phyloP scores from a whole-genome alignment of 1,284 basidiomycete genomes.

The Malassezia sympodialis region DNA sequence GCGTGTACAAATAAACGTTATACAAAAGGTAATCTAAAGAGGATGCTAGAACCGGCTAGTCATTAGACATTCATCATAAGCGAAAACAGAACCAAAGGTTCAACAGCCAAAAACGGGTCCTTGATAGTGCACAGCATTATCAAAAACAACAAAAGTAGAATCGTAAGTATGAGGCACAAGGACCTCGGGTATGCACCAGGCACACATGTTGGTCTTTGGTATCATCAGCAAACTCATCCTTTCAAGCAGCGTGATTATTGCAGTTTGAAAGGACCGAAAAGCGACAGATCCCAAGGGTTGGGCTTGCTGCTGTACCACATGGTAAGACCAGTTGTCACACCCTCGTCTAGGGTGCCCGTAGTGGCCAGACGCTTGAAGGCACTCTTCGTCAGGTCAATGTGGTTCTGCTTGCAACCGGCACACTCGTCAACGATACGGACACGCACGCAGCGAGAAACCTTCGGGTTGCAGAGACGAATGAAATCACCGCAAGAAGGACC shows the following conservation, averaged over 20 bases:
- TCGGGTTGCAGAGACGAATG: slow-evolving; percentile 37
- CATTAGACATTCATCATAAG: not conserved
- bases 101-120: not conserved
- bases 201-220: not conserved
- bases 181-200: not conserved
- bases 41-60: not conserved
- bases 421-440: slow-evolving; percentile 44
- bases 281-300: slow-evolving; percentile 32
- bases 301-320: slow-evolving; percentile 27
- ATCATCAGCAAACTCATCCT: not conserved
- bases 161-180: not conserved
- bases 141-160: slow-evolving; percentile 1
- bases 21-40: not conserved
- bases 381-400: slow-evolving; percentile 40
- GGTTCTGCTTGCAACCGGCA: slow-evolving; percentile 31
- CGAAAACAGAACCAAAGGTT: not conserved
- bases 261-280: slow-evolving; percentile 34
- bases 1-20: not conserved
- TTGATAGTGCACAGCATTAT: not conserved
- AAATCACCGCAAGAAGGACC: slow-evolving; percentile 42
- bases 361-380: slow-evolving; percentile 38
- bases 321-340: slow-evolving; percentile 29
- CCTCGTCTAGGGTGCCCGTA: slow-evolving; percentile 30
- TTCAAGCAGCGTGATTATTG: slow-evolving; percentile 4
- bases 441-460: slow-evolving; percentile 4